phyloP scores from a whole-genome alignment of 108 stramenopile genomes.

The Nitzschia putrida region DNA sequence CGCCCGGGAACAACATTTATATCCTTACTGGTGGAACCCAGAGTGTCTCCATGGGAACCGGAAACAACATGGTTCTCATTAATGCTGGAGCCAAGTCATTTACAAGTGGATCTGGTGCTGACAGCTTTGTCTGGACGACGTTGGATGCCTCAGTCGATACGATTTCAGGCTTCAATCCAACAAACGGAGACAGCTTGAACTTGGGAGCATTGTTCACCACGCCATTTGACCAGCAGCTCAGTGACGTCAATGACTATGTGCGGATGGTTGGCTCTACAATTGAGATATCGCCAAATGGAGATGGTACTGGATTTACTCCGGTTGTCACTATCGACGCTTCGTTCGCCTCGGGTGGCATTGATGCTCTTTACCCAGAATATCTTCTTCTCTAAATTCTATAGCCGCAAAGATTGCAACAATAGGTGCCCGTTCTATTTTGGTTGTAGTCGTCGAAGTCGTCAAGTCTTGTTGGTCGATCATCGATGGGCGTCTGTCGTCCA shows the following conservation, averaged over 20 bases:
- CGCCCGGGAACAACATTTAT: neutral
- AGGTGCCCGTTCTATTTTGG: too few species aligned
- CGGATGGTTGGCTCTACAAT: conserved; percentile 2
- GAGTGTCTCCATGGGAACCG: neutral
- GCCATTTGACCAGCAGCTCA: neutral
- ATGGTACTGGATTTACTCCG: neutral
- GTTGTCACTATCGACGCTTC: neutral
- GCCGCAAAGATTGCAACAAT: neutral
- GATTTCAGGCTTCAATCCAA: neutral
- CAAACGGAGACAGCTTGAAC: conserved; percentile 1
- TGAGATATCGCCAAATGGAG: neutral
- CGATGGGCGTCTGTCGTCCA: too few species aligned
- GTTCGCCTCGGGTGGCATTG: neutral
- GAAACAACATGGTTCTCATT: conserved; percentile 5
- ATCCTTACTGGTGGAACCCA: neutral
- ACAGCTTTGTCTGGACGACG: conserved; percentile 6
- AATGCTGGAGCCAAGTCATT: neutral
- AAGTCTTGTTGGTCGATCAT: too few species aligned
- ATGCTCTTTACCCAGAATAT: neutral
- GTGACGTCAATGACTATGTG: neutral
- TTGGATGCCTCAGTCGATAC: neutral
- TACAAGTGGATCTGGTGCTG: conserved; percentile 1
- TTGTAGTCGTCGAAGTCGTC: too few species aligned
- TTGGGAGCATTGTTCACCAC: neutral
- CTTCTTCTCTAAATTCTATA: neutral